Evolutionary conservation across 768 basidiomycete species (phyloP).

Genomic region (Xerocomellus chrysenteron): DNA sequence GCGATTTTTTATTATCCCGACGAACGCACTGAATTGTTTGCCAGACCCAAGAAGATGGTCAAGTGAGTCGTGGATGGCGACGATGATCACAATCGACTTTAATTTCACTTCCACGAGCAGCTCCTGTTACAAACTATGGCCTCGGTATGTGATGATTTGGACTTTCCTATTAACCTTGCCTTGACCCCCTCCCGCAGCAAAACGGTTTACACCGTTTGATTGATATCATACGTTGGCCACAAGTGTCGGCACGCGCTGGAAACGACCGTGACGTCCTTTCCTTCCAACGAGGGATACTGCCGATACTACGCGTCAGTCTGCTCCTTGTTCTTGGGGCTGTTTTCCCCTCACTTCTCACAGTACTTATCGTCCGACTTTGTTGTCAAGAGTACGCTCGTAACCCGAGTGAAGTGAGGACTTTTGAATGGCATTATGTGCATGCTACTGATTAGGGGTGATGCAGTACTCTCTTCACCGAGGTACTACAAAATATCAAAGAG

Average conservation of each 20-base stretch:
- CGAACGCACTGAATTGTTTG: background rate
- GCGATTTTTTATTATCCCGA: background rate
- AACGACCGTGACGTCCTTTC: constrained; percentile 41
- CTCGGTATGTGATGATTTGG: constrained; percentile 28
- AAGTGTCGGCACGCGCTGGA: constrained; percentile 41
- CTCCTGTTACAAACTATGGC: constrained; percentile 40
- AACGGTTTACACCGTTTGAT: constrained; percentile 50
- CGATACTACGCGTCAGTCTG: constrained; percentile 47
- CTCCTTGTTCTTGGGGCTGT: background rate
- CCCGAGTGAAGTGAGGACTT: constrained; percentile 48
- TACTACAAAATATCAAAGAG: constrained; percentile 46
- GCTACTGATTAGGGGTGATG: constrained; percentile 3
- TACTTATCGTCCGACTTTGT: constrained; percentile 61
- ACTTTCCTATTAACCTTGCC: background rate
- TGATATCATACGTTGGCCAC: constrained; percentile 48
- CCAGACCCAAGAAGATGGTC: constrained; percentile 50
- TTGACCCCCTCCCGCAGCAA: constrained; percentile 32
- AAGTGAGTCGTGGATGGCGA: constrained; percentile 35
- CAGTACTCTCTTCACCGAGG: constrained; percentile 45
- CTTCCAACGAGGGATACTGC: constrained; percentile 58
- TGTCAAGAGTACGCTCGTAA: constrained; percentile 52
- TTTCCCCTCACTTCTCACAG: constrained; percentile 30
- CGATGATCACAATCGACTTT: constrained; percentile 5
- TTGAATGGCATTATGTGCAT: background rate
- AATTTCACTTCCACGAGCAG: constrained; percentile 19